A percentile compares a stretch with the other conserved stretches of the same genome.
Conservation (phyloP, 768 basidiomycete genomes). For the Wakefieldia striispora region DNA sequence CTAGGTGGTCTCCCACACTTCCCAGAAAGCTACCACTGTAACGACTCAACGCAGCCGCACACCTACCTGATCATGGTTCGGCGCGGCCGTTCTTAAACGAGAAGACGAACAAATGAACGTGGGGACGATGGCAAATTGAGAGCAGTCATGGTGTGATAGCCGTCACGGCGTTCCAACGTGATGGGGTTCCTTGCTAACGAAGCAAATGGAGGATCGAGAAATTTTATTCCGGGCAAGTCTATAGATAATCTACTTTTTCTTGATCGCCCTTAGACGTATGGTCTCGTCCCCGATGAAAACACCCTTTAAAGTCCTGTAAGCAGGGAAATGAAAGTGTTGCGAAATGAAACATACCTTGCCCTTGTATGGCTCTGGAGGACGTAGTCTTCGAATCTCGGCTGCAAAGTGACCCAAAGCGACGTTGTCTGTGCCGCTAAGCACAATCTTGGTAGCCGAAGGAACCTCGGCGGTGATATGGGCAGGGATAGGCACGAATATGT, state of each 20-base stretch:
- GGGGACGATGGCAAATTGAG: background rate
- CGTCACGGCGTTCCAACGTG: background rate
- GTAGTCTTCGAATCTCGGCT: constrained; percentile 76
- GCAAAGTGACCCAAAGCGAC: constrained; percentile 85
- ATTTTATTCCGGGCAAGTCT: constrained; percentile 6
- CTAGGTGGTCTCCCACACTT: too few species aligned
- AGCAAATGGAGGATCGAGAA: background rate
- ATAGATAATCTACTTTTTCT: constrained; percentile 77
- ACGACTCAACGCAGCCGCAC: too few species aligned
- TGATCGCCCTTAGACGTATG: constrained; percentile 86
- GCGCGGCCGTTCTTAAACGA: background rate
- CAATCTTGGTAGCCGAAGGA: constrained; percentile 79
- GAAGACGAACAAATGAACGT: too few species aligned
- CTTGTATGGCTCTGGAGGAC: constrained; percentile 96
- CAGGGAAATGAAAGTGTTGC: background rate
- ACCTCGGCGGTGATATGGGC: constrained; percentile 77
- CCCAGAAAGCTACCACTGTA: too few species aligned
- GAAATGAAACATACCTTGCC: constrained; percentile 73
- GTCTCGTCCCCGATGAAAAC: constrained; percentile 93
- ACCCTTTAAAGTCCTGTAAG: constrained; percentile 50
- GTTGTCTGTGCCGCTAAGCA: constrained; percentile 83
- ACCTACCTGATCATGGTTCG: too few species aligned
- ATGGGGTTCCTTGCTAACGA: background rate
- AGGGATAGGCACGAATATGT: constrained; percentile 81
- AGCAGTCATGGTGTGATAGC: background rate